These are phyloP conservation scores for Alternaria atra DNA, from an alignment of 2,329 filamentous ascomycete species.

Conservation along the genomic window DNA sequence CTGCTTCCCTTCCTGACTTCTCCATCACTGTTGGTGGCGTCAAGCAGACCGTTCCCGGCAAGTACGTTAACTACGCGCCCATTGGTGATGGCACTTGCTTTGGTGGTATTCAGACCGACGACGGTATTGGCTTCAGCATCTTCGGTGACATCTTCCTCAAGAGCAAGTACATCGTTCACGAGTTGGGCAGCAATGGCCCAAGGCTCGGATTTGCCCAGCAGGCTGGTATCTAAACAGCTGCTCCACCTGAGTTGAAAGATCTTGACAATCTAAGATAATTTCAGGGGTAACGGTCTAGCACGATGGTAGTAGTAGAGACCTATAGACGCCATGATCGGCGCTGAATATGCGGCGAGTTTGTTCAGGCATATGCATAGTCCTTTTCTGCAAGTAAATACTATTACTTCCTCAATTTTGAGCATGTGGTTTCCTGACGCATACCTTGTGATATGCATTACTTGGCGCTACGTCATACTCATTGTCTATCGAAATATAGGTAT, in stretches of 20 bases:
- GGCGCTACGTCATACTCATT: background rate
- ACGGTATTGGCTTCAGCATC: constrained; percentile 70
- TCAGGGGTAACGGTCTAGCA: background rate
- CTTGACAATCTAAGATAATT: no score
- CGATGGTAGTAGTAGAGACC: background rate
- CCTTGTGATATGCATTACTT: background rate
- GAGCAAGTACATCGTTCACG: constrained; percentile 74
- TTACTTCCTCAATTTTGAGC: background rate
- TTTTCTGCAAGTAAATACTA: background rate
- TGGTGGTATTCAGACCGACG: constrained; percentile 75
- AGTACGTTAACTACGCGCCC: constrained; percentile 64
- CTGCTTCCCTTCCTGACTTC: constrained; percentile 62
- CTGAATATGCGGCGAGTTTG: background rate
- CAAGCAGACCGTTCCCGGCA: constrained; percentile 61
- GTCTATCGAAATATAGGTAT: background rate
- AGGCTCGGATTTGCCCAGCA: constrained; percentile 58
- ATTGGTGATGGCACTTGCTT: constrained; percentile 66
- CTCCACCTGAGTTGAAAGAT: background rate
- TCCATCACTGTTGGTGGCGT: constrained; percentile 61
- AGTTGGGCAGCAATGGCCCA: constrained; percentile 43
- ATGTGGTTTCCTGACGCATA: background rate
- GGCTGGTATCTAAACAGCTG: constrained; percentile 31
- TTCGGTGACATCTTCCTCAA: constrained; percentile 84
- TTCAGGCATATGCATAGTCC: background rate
- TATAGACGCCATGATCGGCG: background rate